A percentile compares a stretch with the other conserved stretches of the same genome.
Evolutionary conservation across 495 filamentous ascomycete genomes (phyloP).

Genomic region (Penicillium coffeae): DNA sequence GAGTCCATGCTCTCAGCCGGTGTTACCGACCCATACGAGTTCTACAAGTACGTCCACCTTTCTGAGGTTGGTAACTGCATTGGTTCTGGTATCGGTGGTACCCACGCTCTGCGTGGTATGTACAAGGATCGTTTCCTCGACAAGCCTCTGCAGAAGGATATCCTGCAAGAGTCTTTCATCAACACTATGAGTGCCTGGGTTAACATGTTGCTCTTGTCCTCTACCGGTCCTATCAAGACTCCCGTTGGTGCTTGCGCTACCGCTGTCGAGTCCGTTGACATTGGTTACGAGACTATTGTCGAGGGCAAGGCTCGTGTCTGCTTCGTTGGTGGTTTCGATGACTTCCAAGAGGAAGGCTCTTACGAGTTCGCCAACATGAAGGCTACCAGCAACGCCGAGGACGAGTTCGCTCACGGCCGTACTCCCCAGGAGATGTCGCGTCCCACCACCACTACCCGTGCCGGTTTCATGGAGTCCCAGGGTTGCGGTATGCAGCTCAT

Average conservation of each 20-base stretch:
- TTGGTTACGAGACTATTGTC: conserved; percentile 95
- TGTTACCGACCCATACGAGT: conserved; percentile 99
- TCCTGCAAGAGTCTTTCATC: conserved; percentile 99
- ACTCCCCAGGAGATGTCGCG: conserved; percentile 97
- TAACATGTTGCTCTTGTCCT: conserved; percentile 96
- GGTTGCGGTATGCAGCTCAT: conserved; percentile 97
- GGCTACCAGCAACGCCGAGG: conserved; percentile 93
- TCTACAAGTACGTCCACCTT: conserved; percentile 99
- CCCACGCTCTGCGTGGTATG: conserved; percentile 88
- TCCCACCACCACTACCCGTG: conserved; percentile 91
- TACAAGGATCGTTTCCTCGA: conserved; percentile 97
- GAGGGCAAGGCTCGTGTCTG: conserved; percentile 96
- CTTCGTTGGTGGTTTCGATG: conserved; percentile 97
- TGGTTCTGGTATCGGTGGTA: conserved; percentile 95
- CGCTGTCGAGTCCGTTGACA: conserved; percentile 94
- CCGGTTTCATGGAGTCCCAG: conserved; percentile 99
- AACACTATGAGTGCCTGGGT: conserved; percentile 99
- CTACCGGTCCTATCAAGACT: conserved; percentile 97
- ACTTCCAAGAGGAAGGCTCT: conserved; percentile 98
- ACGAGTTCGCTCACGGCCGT: conserved; percentile 91
- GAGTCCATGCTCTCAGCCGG: conserved; percentile 87
- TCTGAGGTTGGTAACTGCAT: conserved; percentile 98
- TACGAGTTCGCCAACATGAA: conserved; percentile 99
- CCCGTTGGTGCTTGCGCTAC: conserved; percentile 97
- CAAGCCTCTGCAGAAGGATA: conserved; percentile 98